A percentile compares a stretch with the other conserved stretches of the same genome.
Conservation (phyloP, 148 eudicot species). For the Camellia granthamiana region DNA sequence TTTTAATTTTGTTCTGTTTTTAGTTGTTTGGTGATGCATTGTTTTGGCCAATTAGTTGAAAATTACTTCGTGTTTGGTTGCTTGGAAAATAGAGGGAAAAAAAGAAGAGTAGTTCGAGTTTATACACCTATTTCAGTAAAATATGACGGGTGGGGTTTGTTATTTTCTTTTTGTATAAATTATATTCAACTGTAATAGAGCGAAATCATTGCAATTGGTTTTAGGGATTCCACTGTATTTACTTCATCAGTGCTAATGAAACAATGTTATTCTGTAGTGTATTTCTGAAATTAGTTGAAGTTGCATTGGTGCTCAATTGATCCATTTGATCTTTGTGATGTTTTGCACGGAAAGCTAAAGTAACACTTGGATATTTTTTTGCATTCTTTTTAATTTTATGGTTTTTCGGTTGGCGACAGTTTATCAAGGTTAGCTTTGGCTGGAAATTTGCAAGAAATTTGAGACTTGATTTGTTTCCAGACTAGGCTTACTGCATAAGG, state of each 20-base stretch:
- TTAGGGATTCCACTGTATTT: no score
- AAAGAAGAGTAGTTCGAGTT: neutral
- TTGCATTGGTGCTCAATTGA: neutral
- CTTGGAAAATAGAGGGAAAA: no score
- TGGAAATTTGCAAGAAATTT: no score
- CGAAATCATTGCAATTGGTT: no score
- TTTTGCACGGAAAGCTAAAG: neutral
- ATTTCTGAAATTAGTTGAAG: neutral
- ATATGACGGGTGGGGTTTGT: neutral
- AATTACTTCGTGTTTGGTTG: neutral
- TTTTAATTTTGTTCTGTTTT: neutral
- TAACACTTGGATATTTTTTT: neutral
- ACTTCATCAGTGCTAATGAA: neutral
- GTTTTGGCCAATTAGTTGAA: neutral
- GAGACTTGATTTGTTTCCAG: neutral
- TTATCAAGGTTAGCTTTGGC: no score
- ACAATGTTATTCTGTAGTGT: neutral
- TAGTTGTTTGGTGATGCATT: neutral
- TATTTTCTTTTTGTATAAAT: neutral
- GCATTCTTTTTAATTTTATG: neutral
- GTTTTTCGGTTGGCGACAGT: neutral
- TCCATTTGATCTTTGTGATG: neutral
- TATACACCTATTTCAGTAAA: neutral
- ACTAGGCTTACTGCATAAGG: neutral
- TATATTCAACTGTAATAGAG: no score